Conservation (phyloP, 495 filamentous ascomycete genomes). For the Hypoxylon fuscum region DNA sequence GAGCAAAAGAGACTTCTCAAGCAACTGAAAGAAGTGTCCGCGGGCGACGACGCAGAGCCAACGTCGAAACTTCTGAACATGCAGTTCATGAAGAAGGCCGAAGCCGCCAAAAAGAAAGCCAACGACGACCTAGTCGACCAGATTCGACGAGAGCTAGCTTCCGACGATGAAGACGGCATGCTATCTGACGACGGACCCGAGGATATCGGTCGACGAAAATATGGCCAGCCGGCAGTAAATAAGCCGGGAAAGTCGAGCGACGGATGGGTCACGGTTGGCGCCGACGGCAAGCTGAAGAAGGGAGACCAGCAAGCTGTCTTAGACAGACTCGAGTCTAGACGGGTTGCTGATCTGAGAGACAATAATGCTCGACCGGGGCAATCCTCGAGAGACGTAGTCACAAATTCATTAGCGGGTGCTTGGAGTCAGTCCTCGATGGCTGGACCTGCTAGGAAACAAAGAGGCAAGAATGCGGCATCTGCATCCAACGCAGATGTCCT, state of each 20-base stretch:
- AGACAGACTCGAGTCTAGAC: conserved; percentile 30
- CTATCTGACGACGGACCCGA: conserved; percentile 66
- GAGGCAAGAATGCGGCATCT: conserved; percentile 37
- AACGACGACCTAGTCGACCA: conserved; percentile 84
- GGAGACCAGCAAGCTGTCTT: conserved; percentile 28
- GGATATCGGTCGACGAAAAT: conserved; percentile 71
- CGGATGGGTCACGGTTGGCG: conserved; percentile 32
- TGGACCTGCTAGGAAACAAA: conserved; percentile 36
- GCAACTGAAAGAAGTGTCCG: conserved; percentile 62
- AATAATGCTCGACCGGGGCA: conserved; percentile 21
- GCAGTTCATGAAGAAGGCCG: conserved; percentile 88
- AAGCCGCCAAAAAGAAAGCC: conserved; percentile 74
- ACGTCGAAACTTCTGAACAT: conserved; percentile 52
- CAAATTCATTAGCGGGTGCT: conserved; percentile 38
- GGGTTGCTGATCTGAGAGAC: conserved; percentile 33
- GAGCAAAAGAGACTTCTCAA: conserved; percentile 67
- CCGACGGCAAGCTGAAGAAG: conserved; percentile 42
- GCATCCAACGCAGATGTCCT: conserved; percentile 36
- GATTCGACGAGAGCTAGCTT: conserved; percentile 75
- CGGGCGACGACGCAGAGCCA: conserved; percentile 46
- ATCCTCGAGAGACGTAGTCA: conserved; percentile 13
- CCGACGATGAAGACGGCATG: conserved; percentile 58
- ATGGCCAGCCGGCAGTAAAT: conserved; percentile 58
- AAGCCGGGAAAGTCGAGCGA: conserved; percentile 31
- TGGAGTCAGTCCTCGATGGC: conserved; percentile 39